Evolutionary conservation across 352 stramenopile genomes (phyloP), one percentile per base, ranked within the genome.

Genomic region (Globisporangium viniferum): DNA sequence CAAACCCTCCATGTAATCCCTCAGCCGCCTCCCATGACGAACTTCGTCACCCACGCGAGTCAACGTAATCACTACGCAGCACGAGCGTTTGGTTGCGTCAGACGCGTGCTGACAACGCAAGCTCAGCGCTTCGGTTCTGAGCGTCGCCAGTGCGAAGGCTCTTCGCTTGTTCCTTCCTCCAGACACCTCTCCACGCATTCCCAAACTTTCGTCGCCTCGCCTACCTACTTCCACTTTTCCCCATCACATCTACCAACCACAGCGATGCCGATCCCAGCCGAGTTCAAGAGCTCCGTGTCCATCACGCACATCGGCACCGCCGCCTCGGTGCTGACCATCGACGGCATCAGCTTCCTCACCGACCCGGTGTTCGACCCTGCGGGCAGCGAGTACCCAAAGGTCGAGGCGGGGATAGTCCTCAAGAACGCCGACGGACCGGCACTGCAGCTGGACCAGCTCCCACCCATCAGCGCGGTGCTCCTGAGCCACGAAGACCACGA

Each of bases 291-390:
- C 44, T 69, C 67, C 5, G 74, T 83, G 59, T 74, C 56, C 59
- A 60, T 83, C 59, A 83, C 72, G 7, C 76, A 81, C 59, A 81
- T 80, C 63, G 62, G 55, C 64, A 83, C 72, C 20, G 74, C 76
- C 12, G 73, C 76, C 10, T 66, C 76, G 29, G 71, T 83, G 20
- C 67, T 81, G 59, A 68, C 67, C 46, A 81, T 81, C 54, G 76
- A 83, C 67, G 67, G 72, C 18, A 46, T 81, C 68, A 81, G 77
- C 66, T 83, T 83, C 67, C 63, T 83, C 36, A 64, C 75, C 22
- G 76, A 83, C 46, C 73, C 76, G 14, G 36, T 59, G 4, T 78
- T 80, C 33, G 73, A 76, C 56, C 67, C 71, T 5, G 69, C 66
- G 12, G 71, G 71, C 58, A 62, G 55, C 33, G 48, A 69, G 22